Evolutionary conservation across 202 grass and related monocot species (phyloP).

Genomic region (Bolboschoenoplectus hybrid): DNA sequence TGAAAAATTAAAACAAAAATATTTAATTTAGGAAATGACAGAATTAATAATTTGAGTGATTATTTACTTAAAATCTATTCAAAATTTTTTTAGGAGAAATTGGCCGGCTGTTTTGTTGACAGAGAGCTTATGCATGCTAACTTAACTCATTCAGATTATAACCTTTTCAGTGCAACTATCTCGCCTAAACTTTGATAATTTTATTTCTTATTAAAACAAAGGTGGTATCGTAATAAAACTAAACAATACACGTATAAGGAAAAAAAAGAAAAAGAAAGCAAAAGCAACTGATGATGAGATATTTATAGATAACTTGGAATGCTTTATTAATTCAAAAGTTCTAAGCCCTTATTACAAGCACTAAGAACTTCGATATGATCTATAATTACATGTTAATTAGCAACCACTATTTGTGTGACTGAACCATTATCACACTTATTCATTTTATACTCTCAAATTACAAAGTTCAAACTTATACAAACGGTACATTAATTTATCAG

Average conservation of each 20-base stretch:
- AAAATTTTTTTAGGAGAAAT: no score
- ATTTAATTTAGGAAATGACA: no score
- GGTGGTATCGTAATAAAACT: neutral
- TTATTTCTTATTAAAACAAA: neutral
- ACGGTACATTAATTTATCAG: neutral
- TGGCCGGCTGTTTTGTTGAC: no score
- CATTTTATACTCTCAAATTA: neutral
- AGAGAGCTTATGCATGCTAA: no score
- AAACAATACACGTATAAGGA: neutral
- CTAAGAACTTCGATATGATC: neutral
- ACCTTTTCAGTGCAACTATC: neutral
- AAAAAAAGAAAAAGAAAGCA: neutral
- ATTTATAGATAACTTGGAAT: neutral
- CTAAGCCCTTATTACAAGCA: neutral
- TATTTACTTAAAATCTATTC: no score
- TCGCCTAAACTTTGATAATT: neutral
- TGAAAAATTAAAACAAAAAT: no score
- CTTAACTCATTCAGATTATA: no score
- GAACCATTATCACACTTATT: constrained; percentile 26
- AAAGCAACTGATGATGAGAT: neutral
- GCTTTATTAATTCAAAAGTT: neutral
- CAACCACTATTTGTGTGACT: no score
- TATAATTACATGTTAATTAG: neutral
- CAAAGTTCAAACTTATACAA: neutral
- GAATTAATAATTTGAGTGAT: no score